A percentile compares a stretch with the other conserved stretches of the same genome.
Conservation (phyloP, 2,329 filamentous ascomycete species). For the Byssothecium circinans region DNA sequence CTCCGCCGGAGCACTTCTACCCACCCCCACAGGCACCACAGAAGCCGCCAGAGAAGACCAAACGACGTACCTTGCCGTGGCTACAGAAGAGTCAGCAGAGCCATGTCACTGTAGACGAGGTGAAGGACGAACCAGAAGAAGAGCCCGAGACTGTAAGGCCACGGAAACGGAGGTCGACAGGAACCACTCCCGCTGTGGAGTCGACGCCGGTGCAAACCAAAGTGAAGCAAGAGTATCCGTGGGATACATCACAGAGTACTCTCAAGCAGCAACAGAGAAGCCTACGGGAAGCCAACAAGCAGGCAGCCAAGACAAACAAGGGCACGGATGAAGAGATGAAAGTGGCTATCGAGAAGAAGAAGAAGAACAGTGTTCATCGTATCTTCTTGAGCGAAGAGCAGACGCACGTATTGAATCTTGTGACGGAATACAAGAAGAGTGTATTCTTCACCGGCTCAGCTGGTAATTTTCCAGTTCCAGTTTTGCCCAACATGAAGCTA, state of each 20-base stretch:
- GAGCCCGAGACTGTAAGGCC: constrained; percentile 21
- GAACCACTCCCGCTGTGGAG: constrained; percentile 36
- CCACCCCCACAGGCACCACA: constrained; percentile 33
- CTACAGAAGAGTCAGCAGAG: constrained; percentile 40
- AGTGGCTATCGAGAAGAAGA: constrained; percentile 48
- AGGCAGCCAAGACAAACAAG: constrained; percentile 47
- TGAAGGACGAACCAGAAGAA: constrained; percentile 20
- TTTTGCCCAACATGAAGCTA: neutral
- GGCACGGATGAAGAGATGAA: constrained; percentile 51
- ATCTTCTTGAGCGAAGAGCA: constrained; percentile 86
- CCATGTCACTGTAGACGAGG: constrained; percentile 19
- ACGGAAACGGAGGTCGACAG: constrained; percentile 38
- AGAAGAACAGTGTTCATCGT: constrained; percentile 51
- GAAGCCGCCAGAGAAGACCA: constrained; percentile 46
- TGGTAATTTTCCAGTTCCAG: constrained; percentile 47
- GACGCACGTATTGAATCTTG: constrained; percentile 77
- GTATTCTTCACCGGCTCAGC: constrained; percentile 98
- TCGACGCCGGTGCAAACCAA: constrained; percentile 51
- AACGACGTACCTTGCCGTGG: constrained; percentile 69
- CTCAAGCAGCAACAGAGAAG: constrained; percentile 78
- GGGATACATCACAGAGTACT: constrained; percentile 74
- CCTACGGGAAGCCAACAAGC: constrained; percentile 64
- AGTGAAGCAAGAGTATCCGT: constrained; percentile 51
- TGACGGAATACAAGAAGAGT: constrained; percentile 77
- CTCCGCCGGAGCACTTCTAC: constrained; percentile 53